A percentile compares a stretch with the other conserved stretches of the same genome.
Conservation (phyloP, 2,329 filamentous ascomycete species). For the Fusarium sulawesiense region DNA sequence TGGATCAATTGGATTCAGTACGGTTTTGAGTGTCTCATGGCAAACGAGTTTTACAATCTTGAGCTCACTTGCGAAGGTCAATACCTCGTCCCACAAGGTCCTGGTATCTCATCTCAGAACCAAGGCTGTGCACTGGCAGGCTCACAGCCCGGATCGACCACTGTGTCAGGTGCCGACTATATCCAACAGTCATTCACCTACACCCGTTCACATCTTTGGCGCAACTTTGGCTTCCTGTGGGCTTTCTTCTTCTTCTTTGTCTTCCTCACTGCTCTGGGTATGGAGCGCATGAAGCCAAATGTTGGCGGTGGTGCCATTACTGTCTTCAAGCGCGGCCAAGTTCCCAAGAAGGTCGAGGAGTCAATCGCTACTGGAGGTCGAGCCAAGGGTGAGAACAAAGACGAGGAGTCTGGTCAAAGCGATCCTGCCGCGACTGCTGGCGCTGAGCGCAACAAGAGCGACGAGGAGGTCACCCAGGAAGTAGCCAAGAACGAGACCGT, state of each 20-base stretch:
- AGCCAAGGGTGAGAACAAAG: constrained; percentile 54
- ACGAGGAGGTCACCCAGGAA: constrained; percentile 47
- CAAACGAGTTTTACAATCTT: constrained; percentile 71
- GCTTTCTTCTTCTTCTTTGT: constrained; percentile 82
- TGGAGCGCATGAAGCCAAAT: constrained; percentile 73
- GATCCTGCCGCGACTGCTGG: constrained; percentile 45
- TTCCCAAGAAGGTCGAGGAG: constrained; percentile 67
- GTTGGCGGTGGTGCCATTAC: constrained; percentile 69
- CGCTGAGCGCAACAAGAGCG: constrained; percentile 44
- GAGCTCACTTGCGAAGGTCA: constrained; percentile 68
- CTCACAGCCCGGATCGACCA: constrained; percentile 58
- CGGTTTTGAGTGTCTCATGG: constrained; percentile 73
- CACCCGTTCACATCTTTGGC: constrained; percentile 70
- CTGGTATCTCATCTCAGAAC: constrained; percentile 49
- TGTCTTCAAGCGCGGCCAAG: constrained; percentile 72
- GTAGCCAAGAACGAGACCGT: constrained; percentile 71
- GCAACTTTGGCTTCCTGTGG: constrained; percentile 82
- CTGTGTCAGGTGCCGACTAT: constrained; percentile 67
- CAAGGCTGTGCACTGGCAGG: constrained; percentile 65
- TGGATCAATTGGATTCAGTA: constrained; percentile 78
- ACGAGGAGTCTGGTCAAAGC: constrained; percentile 59
- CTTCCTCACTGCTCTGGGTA: constrained; percentile 74
- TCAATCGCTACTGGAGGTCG: constrained; percentile 64
- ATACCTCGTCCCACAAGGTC: constrained; percentile 66
- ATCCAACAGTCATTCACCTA: constrained; percentile 67